Base-by-base conservation (phyloP, 2,329 filamentous ascomycete species). In the Cryphonectria nitschkei region DNA sequence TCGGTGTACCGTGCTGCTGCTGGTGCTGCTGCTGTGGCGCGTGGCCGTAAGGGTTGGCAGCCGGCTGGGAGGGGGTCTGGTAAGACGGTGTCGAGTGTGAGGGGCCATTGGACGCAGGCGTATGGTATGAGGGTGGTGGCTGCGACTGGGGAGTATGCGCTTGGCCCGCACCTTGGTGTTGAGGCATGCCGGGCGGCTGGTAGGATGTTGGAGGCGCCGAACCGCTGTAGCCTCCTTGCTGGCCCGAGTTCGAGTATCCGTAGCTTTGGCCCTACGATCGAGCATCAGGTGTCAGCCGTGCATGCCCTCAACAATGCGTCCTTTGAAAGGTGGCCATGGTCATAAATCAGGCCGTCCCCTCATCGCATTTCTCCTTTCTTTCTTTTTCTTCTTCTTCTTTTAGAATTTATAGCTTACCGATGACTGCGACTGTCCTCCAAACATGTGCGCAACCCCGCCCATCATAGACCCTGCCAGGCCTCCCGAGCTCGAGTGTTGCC, bases 161-260 rank as follows among this genome's bases (percentile, higher is more conserved):
- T 68, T 43, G 77, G 74, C 63, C 79, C 73, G 64, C 74, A 70
- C 68, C 67, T 75, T 66, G 78, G 75, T 39, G 84, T 34, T 72
- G 70, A 54, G 68, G 65, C 39, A 66, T 13, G 14, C 65, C 68
- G 6, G 70, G 41, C 29, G 71, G 80, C 75, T 90, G 86, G 77
- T 91, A 91, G 8, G 87, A 85, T 19, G 85, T 79, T n/a, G 88
- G 87, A 16, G 91, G 91, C 54, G 90, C 88, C 70, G 87, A 84
- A 69, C 89, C 90, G 72, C 82, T 85, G 78, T 92, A 93, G 52
- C 84, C 83, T 61, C 87, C 86, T 73, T 84, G 78, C 60, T 86
- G 82, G 60, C 85, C 85, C 3, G 83, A 79, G 75, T 87, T 87
- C 32, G 88, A 88, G 78, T 92, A 92, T 43, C 89, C 90, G 77